phyloP scores from a whole-genome alignment of 169 alveolate species.

The Eimeria acervulina region DNA sequence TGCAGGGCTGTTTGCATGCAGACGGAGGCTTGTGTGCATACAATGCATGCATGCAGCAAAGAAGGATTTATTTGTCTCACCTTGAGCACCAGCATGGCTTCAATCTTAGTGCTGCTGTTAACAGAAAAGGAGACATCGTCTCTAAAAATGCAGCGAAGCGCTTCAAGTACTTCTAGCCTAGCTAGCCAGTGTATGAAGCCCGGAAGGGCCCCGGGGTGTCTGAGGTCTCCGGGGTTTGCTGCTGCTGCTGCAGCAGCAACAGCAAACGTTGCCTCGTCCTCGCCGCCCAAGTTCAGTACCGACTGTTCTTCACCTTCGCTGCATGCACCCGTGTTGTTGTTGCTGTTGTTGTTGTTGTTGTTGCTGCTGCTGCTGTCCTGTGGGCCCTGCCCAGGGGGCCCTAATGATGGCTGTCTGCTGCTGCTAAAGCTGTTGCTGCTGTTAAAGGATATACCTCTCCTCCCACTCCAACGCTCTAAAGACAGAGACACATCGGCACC shows the following conservation, averaged over 20 bases:
- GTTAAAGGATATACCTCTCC: background rate
- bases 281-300: background rate
- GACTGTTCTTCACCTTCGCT: slow-evolving; percentile 29
- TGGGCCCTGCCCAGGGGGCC: background rate
- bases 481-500: background rate
- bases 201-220: slow-evolving; percentile 6
- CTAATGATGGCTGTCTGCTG: slow-evolving; percentile 29
- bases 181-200: slow-evolving; percentile 40
- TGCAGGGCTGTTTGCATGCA: background rate
- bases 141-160: background rate
- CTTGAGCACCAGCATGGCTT: slow-evolving; percentile 52
- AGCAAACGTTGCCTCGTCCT: background rate
- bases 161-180: slow-evolving; percentile 11
- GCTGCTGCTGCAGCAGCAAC: background rate
- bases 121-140: background rate
- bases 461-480: background rate
- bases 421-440: slow-evolving; percentile 57
- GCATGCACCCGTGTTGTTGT: slow-evolving; percentile 22
- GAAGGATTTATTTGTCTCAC: background rate
- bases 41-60: background rate
- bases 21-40: background rate
- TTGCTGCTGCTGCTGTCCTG: slow-evolving; percentile 5
- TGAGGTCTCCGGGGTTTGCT: background rate
- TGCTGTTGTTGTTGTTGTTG: background rate
- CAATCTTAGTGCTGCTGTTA: slow-evolving; percentile 20